Conservation (phyloP, 2,329 filamentous ascomycete genomes). For the Karstenula rhodostoma region DNA sequence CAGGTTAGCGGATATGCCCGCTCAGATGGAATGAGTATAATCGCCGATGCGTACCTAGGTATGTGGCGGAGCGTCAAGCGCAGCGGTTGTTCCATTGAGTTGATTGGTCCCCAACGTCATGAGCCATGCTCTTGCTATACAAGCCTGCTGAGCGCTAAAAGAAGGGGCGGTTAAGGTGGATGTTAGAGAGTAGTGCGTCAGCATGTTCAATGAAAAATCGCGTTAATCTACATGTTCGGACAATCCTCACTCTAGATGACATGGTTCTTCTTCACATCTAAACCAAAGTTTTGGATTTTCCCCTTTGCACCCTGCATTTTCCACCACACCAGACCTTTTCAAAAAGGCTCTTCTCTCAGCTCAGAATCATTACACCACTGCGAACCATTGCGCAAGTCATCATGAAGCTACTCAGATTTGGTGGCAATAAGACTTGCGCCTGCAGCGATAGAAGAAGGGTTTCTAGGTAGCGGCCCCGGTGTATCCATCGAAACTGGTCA, state of each 20-base stretch:
- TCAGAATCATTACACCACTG: conserved; percentile 1
- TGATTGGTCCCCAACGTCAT: neutral
- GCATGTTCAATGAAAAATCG: neutral
- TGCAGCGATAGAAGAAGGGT: neutral
- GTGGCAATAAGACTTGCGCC: neutral
- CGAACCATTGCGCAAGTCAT: neutral
- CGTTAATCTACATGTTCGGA: neutral
- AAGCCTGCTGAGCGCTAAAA: neutral
- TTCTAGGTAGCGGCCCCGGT: neutral
- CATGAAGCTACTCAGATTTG: neutral
- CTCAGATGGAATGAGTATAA: neutral
- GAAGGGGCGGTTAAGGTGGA: neutral
- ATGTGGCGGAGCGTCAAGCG: neutral
- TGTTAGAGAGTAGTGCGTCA: neutral
- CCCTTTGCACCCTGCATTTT: neutral
- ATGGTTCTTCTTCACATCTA: neutral
- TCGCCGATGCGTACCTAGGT: neutral
- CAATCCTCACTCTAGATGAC: neutral
- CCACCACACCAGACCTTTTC: neutral
- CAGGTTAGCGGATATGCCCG: neutral
- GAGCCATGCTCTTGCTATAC: neutral
- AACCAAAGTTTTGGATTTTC: neutral
- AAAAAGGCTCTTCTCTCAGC: neutral
- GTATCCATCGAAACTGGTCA: neutral
- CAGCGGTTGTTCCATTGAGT: neutral